phyloP scores from a whole-genome alignment of 345 rosid genomes.

The Salix exigua region DNA sequence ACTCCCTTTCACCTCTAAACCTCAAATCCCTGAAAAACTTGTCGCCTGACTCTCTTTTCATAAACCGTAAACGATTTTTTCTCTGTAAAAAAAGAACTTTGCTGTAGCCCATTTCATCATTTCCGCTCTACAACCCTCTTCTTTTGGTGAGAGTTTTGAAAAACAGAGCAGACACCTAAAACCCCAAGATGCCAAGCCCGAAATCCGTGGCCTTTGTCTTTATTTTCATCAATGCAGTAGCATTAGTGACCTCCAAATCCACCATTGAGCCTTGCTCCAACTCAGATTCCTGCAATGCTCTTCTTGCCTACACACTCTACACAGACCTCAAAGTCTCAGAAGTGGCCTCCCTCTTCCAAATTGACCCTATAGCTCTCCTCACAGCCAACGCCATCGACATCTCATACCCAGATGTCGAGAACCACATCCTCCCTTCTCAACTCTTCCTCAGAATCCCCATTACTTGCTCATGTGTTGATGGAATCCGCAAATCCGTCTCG shows the following conservation, averaged over 20 bases:
- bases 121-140: background rate
- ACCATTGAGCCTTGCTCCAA: slow-evolving; percentile 93
- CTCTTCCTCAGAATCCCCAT: slow-evolving; percentile 83
- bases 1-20: background rate
- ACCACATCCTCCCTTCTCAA: slow-evolving; percentile 77
- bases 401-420: slow-evolving; percentile 90
- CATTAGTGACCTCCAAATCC: slow-evolving; percentile 52
- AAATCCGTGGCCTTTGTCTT: slow-evolving; percentile 22
- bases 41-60: background rate
- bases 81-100: background rate
- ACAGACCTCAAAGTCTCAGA: slow-evolving; percentile 87
- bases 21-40: slow-evolving; percentile 5
- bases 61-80: background rate
- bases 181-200: slow-evolving; percentile 35
- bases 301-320: slow-evolving; percentile 90
- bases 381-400: slow-evolving; percentile 81
- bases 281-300: slow-evolving; percentile 68
- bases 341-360: slow-evolving; percentile 87
- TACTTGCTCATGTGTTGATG: slow-evolving; percentile 82
- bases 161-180: background rate
- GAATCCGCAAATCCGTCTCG: slow-evolving; percentile 72
- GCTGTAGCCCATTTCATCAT: background rate
- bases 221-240: slow-evolving; percentile 36
- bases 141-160: background rate
- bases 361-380: slow-evolving; percentile 73